Evolutionary conservation across 768 basidiomycete species (phyloP).

Genomic region (Mycena amicta): DNA sequence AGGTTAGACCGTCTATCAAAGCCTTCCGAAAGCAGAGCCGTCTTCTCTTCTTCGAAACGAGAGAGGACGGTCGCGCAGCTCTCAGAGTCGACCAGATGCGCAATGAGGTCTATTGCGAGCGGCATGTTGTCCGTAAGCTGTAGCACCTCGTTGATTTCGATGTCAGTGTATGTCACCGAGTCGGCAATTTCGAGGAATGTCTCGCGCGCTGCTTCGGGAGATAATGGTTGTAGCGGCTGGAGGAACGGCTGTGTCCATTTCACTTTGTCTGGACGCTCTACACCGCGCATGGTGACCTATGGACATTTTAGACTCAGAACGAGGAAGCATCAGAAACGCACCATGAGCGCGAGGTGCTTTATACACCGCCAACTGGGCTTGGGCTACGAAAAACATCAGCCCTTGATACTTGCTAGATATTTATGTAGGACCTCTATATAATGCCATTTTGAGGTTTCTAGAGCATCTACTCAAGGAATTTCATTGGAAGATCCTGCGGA

Average conservation of each 20-base stretch:
- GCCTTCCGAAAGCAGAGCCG: conserved; percentile 3
- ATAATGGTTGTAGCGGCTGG: neutral
- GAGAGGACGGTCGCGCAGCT: neutral
- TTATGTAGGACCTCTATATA: no score
- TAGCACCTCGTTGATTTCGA: conserved; percentile 2
- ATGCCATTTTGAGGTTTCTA: no score
- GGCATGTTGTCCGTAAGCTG: conserved; percentile 6
- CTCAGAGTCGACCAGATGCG: conserved; percentile 5
- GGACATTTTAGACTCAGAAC: neutral
- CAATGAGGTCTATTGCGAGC: conserved; percentile 5
- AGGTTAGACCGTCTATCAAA: conserved; percentile 2
- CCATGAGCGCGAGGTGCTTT: conserved; percentile 2
- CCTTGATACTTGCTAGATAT: no score
- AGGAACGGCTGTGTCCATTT: conserved; percentile 11
- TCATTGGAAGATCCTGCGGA: no score
- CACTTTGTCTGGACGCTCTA: conserved; percentile 4
- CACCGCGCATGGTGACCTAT: conserved; percentile 15
- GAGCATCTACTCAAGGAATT: no score
- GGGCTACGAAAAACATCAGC: no score
- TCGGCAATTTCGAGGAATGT: conserved; percentile 12
- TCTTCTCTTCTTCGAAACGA: conserved; percentile 8
- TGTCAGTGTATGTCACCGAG: neutral
- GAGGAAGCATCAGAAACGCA: neutral
- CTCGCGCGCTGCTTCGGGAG: conserved; percentile 4
- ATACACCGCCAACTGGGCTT: no score